Evolutionary conservation across 2,329 filamentous ascomycete genomes (phyloP), one percentile per base, ranked within the genome.

Genomic region (Metarhizium robertsii): DNA sequence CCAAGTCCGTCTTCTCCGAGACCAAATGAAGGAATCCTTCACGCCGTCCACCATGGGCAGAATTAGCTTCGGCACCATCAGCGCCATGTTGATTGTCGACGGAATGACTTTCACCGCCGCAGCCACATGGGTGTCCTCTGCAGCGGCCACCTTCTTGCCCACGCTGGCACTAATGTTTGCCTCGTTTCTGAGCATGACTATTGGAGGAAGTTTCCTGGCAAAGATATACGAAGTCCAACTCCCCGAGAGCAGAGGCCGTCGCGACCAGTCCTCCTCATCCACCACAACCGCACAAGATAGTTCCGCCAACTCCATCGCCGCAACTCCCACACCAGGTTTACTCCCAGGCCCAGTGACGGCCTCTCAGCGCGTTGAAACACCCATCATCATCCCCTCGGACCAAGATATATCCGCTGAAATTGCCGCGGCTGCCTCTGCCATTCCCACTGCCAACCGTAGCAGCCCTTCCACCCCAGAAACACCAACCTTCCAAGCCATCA

Each of bases 41-140:
- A 87, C 85, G 7, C 85, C 85, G 2, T 87, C 84, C 0, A 87
- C 84, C 2, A 74, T 86, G 61, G 83, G 81, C 3, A 76, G 85
- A 18, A 78, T 87, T 61, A 87, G 84, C 67, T 84, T 87, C 65
- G 79, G 78, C 65, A 86, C 83, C 0, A 75, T 79, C 29, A 75
- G 76, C 52, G 75, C 80, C 59, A 85, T 87, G 79, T 71, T 85
- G 36, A 72, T 86, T 56, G 80, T 80, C 16, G 84, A 87, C 61
- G 81, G 80, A 11, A 72, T 85, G 59, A 72, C 80, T 3, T 84
- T 85, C 59, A 73, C 74, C 2, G 75, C 74, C n/a, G 77, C 78
- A n/a, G 75, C 73, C 11, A 79, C 73, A 3, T 83, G 75, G 80
- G 77, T 75, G 53, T 73, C 81, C 40, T 79, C 79, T 13, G 79